A percentile compares a stretch with the other conserved stretches of the same genome.
phyloP scores from a whole-genome alignment of 2,329 filamentous ascomycete genomes.

The Neofusicoccum parvum region DNA sequence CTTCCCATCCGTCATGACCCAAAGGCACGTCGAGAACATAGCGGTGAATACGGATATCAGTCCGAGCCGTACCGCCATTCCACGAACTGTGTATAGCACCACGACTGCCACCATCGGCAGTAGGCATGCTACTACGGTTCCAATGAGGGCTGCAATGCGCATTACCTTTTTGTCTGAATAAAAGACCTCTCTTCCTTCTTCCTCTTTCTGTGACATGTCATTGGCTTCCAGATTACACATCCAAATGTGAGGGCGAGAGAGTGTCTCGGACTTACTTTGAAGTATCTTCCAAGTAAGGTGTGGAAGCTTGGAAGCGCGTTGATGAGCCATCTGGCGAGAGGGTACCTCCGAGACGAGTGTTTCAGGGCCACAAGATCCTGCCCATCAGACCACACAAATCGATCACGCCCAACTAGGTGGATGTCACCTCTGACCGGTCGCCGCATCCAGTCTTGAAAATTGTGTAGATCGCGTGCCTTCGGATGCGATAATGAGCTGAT shows the following conservation, averaged over 20 bases:
- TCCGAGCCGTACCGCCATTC: not conserved
- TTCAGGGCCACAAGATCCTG: not conserved
- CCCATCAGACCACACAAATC: not conserved
- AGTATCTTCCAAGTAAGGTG: not conserved
- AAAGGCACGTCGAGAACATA: not conserved
- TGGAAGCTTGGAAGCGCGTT: not conserved
- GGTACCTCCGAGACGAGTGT: not conserved
- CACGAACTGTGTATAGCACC: not conserved
- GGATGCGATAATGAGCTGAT: not conserved
- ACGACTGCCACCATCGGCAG: not conserved
- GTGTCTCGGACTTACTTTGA: not conserved
- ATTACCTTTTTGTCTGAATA: not conserved
- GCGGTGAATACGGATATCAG: not conserved
- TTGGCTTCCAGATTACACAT: not conserved
- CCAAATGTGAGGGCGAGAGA: no score
- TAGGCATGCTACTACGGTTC: not conserved
- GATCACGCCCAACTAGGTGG: not conserved
- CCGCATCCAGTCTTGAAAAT: not conserved
- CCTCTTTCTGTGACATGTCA: not conserved
- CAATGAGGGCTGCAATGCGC: not conserved
- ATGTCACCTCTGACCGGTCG: not conserved
- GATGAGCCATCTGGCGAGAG: not conserved
- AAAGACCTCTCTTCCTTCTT: not conserved
- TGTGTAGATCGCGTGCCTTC: not conserved
- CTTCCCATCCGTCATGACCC: not conserved